Percentiles rank a stretch among this genome's conserved stretches.
phyloP scores from a whole-genome alignment of 805 yeast species.

The Metschnikowia arizonensis region DNA sequence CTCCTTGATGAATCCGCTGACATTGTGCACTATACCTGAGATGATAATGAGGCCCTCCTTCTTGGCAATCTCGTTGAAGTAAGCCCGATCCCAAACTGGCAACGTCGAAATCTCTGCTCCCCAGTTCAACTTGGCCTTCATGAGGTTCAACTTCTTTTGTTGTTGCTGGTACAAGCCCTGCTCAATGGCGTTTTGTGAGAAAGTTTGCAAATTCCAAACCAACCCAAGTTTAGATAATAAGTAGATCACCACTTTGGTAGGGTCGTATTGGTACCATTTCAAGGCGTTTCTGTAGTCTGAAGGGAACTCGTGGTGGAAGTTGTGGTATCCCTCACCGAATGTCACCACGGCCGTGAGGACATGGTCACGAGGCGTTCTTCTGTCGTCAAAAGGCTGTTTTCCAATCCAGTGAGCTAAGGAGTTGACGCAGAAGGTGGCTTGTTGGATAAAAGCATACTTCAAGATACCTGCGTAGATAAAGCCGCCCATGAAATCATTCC shows the following conservation, averaged over 20 bases:
- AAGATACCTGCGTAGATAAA: slow-evolving; percentile 70
- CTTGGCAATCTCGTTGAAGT: slow-evolving; percentile 51
- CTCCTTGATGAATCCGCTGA: slow-evolving; percentile 60
- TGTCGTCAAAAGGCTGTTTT: slow-evolving; percentile 79
- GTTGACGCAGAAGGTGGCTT: slow-evolving; percentile 82
- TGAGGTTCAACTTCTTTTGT: slow-evolving; percentile 69
- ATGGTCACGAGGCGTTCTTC: slow-evolving; percentile 84
- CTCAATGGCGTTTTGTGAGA: slow-evolving; percentile 75
- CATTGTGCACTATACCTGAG: slow-evolving; percentile 77
- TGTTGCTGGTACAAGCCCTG: slow-evolving; percentile 81
- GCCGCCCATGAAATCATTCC: slow-evolving; percentile 58
- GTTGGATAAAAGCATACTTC: slow-evolving; percentile 69
- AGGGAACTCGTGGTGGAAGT: slow-evolving; percentile 89
- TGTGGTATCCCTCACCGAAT: slow-evolving; percentile 86
- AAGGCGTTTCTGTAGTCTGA: slow-evolving; percentile 84
- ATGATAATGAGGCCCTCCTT: slow-evolving; percentile 62
- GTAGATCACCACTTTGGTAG: slow-evolving; percentile 66
- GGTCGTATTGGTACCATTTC: slow-evolving; percentile 85
- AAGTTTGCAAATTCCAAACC: slow-evolving; percentile 69
- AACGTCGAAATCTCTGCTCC: slow-evolving; percentile 62
- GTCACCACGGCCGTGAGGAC: slow-evolving; percentile 76
- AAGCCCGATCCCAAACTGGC: slow-evolving; percentile 71
- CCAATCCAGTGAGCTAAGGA: slow-evolving; percentile 87
- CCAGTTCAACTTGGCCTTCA: slow-evolving; percentile 65
- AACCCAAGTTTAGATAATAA: slow-evolving; percentile 59